phyloP scores from a whole-genome alignment of 169 alveolate species.

The Plasmodium berghei region DNA sequence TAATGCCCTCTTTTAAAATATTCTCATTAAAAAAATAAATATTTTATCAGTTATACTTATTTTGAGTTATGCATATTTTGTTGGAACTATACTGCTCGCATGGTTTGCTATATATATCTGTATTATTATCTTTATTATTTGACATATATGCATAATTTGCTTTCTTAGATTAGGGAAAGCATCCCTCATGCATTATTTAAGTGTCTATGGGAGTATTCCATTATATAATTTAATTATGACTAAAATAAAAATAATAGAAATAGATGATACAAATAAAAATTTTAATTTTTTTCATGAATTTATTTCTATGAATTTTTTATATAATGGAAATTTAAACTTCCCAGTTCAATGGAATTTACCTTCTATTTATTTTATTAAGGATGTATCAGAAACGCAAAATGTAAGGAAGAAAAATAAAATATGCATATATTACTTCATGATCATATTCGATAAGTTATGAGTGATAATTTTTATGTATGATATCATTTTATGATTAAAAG shows the following conservation, averaged over 20 bases:
- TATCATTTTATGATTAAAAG: too few species aligned
- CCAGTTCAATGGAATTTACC: conserved; percentile 67
- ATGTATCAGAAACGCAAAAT: neutral
- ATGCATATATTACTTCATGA: too few species aligned
- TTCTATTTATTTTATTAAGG: conserved; percentile 38
- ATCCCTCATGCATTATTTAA: conserved; percentile 61
- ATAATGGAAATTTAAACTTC: conserved; percentile 31
- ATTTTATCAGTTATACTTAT: neutral
- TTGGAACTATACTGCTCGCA: neutral
- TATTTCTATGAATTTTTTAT: conserved; percentile 49
- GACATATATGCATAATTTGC: neutral
- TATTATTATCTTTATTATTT: neutral
- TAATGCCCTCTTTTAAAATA: neutral
- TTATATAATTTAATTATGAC: conserved; percentile 59
- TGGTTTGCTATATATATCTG: neutral
- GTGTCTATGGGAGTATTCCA: conserved; percentile 61
- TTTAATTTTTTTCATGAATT: conserved; percentile 58
- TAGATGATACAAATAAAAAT: conserved; percentile 52
- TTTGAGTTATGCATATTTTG: neutral
- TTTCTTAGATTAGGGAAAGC: conserved; percentile 53
- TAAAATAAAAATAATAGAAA: conserved; percentile 66
- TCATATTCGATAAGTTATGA: too few species aligned
- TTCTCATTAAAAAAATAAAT: neutral
- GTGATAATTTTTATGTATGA: too few species aligned
- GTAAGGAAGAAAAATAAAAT: too few species aligned